Conservation (phyloP, 192 early-diverging fungal genomes). For the Endogone sp. region DNA sequence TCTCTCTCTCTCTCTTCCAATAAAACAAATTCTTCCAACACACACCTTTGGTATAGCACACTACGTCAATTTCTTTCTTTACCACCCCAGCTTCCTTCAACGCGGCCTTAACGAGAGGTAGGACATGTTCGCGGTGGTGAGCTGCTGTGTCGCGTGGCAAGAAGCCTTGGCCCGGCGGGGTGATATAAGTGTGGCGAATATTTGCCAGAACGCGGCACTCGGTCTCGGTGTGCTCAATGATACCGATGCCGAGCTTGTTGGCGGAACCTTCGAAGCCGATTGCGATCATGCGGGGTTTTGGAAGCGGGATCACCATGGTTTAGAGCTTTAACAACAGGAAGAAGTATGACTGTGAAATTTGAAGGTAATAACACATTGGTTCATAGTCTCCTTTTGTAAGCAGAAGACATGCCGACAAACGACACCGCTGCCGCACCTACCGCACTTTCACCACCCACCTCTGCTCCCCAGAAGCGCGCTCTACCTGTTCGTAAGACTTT, state of each 20-base stretch:
- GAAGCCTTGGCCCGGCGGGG: constrained; percentile 95
- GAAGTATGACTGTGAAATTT: background rate
- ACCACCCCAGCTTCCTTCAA: constrained; percentile 69
- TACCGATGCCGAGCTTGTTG: constrained; percentile 96
- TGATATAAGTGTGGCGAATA: constrained; percentile 89
- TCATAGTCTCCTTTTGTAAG: no score
- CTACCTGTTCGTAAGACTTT: background rate
- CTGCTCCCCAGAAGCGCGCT: background rate
- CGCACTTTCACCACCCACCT: no score
- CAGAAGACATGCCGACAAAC: background rate
- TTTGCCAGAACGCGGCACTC: constrained; percentile 81
- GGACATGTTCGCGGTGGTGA: constrained; percentile 81
- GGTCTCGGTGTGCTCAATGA: constrained; percentile 73
- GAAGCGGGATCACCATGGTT: background rate
- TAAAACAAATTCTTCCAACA: no score
- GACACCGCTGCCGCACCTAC: background rate
- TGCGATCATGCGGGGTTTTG: constrained; percentile 50
- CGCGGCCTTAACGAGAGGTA: constrained; percentile 73
- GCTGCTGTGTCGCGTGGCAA: constrained; percentile 89
- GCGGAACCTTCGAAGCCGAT: constrained; percentile 87
- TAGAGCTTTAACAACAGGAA: background rate
- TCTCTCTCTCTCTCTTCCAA: no score
- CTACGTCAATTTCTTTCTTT: constrained; percentile 78
- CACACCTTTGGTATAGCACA: constrained; percentile 91
- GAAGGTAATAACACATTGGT: background rate